These are phyloP conservation scores for Panicum hallii DNA, from an alignment of 202 grass and related monocot species.

Conservation along the genomic window DNA sequence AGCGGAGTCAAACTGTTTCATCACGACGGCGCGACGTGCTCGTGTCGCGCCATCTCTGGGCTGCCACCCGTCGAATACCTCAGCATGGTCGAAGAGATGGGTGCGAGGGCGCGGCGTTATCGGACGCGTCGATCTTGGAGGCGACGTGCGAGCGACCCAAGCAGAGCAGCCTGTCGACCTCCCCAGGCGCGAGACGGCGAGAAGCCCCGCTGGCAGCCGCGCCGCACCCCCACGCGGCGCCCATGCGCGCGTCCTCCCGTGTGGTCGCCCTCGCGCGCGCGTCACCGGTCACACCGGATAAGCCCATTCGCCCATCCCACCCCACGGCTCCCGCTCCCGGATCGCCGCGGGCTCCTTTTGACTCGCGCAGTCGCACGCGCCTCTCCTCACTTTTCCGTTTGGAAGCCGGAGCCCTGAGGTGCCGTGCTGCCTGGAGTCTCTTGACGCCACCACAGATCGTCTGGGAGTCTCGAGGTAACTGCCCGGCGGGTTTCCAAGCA, in stretches of 20 bases:
- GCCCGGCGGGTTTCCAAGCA: background rate
- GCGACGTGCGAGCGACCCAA: background rate
- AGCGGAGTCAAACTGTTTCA: background rate
- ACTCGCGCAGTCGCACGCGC: background rate
- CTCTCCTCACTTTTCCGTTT: background rate
- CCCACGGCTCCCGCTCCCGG: constrained; percentile 25
- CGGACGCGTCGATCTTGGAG: constrained; percentile 2
- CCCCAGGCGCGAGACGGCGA: background rate
- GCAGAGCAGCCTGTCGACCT: background rate
- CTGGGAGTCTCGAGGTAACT: background rate
- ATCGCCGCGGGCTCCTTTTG: constrained; percentile 43
- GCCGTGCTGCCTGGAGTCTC: background rate
- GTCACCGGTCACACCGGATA: constrained; percentile 18
- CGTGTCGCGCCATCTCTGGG: constrained; percentile 10
- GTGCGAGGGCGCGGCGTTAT: too few relatives aligned
- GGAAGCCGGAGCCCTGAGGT: background rate
- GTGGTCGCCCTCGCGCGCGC: constrained; percentile 20
- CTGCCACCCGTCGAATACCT: background rate
- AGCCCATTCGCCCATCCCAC: background rate
- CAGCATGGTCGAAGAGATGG: background rate
- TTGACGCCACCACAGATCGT: background rate
- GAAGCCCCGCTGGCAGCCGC: background rate
- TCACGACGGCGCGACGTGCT: background rate
- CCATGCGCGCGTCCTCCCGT: constrained; percentile 38
- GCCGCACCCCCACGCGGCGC: constrained; percentile 20